Conservation (phyloP, 2,329 filamentous ascomycete genomes). For the Pseudopithomyces maydicus region DNA sequence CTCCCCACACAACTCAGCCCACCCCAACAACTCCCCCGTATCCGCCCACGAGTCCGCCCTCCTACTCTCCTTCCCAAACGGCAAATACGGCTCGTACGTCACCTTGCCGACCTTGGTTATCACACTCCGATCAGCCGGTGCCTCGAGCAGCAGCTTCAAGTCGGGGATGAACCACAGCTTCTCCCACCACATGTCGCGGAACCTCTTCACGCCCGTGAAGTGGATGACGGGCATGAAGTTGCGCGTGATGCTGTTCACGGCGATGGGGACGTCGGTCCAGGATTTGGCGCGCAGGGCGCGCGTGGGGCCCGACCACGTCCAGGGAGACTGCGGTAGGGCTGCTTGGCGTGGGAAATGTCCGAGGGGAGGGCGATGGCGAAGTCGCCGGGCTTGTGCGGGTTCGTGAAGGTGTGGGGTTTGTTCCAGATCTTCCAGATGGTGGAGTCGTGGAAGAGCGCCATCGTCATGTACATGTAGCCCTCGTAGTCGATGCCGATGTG, state of each 20-base stretch:
- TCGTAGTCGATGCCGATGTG: constrained; percentile 2
- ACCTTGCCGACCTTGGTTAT: neutral
- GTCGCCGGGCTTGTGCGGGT: neutral
- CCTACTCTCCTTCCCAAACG: neutral
- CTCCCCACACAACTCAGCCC: neutral
- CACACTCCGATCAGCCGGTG: neutral
- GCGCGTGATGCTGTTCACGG: neutral
- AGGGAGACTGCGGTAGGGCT: neutral
- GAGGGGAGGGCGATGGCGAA: neutral
- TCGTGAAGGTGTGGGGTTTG: neutral
- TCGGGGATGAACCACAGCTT: constrained; percentile 2
- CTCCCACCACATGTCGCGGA: constrained; percentile 4
- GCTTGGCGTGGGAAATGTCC: neutral
- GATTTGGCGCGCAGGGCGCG: neutral
- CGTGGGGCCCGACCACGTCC: neutral
- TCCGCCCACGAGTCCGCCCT: neutral
- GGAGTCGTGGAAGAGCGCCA: neutral
- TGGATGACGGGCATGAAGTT: constrained; percentile 2
- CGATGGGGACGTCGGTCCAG: neutral
- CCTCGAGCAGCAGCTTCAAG: neutral
- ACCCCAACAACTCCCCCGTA: neutral
- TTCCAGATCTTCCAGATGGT: neutral
- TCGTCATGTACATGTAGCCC: neutral
- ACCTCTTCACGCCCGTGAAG: constrained; percentile 1
- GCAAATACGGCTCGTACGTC: neutral